Percentiles rank a stretch among this genome's conserved stretches.
Conservation (phyloP, 106 monocot species). For the Allium sativum region DNA sequence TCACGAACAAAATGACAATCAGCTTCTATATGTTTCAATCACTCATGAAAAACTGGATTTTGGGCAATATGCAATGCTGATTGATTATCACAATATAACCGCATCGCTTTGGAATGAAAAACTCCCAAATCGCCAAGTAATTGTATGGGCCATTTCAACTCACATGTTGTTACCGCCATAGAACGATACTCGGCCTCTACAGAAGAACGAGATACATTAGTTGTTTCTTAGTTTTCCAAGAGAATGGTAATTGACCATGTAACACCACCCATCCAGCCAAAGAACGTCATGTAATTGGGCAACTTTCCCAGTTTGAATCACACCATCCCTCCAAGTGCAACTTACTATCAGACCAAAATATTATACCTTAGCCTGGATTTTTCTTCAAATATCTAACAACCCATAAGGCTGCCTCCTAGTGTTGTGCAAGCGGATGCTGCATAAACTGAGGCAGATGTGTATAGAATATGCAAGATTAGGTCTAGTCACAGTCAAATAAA, state of each 20-base stretch:
- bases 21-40: conserved; percentile 2
- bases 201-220: not conserved
- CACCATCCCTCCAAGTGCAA: not conserved
- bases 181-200: not conserved
- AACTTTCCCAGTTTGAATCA: not conserved
- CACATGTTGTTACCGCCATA: not conserved
- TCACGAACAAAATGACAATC: conserved; percentile 6
- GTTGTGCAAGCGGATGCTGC: not conserved
- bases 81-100: not conserved
- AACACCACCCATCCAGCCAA: not conserved
- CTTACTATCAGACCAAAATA: not conserved
- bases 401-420: not conserved
- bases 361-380: not conserved
- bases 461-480: not conserved
- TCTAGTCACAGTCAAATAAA: not conserved
- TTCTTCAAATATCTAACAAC: not conserved
- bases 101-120: not conserved
- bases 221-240: not conserved
- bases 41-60: not conserved
- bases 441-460: not conserved
- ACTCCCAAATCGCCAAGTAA: not conserved
- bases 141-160: not conserved
- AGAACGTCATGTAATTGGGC: not conserved
- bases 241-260: not conserved
- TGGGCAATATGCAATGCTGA: not conserved